Base-by-base conservation (phyloP, 2,329 filamentous ascomycete genomes). In the Fusarium caatingaense region DNA sequence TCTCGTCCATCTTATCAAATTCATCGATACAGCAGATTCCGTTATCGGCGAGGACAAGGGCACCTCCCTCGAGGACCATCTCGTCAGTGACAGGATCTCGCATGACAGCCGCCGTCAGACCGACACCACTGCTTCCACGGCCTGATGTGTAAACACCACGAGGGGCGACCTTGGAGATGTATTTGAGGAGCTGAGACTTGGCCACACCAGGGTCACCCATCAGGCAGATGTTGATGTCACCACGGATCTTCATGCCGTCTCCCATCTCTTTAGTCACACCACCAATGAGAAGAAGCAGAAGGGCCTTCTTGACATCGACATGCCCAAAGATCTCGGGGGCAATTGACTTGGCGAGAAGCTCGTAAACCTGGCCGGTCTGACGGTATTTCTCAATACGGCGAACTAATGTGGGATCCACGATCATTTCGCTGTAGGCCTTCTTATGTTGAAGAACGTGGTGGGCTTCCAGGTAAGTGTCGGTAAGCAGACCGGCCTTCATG, bases 181-280 rank as follows among this genome's bases (percentile, higher is more conserved):
- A 99, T 83, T 98, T 98, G 72, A 99, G 87, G 72, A 99, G 84
- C 84, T 99, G 96, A 40, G 96, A 99, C 84, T 99, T 99, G 83
- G 96, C 96, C 78, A 99, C 96, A 93, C 96, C 96, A 78, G 96
- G 96, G 77, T 99, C 96, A 86, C 96, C 96, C 96, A 99, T 99
- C 77, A 99, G 84, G 80, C 96, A 98, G 68, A 99, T 91, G 82
- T 99, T 99, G 85, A 99, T 97, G 78, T 99, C 96, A 76, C 96
- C 96, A 86, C 96, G 93, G 78, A 99, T 99, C 76, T 94, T 92
- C 96, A 99, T 98, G 65, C 96, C 96, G 77, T 99, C 96, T 55
- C 94, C 94, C 88, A 98, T 97, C 77, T 96, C 91, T 81, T 99
- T 99, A 6, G 91, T 96, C 2, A 98, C 95, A 83, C 96, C 96